phyloP scores from a whole-genome alignment of 371 early-diverging fungal genomes.

The Fennellomyces sp. region DNA sequence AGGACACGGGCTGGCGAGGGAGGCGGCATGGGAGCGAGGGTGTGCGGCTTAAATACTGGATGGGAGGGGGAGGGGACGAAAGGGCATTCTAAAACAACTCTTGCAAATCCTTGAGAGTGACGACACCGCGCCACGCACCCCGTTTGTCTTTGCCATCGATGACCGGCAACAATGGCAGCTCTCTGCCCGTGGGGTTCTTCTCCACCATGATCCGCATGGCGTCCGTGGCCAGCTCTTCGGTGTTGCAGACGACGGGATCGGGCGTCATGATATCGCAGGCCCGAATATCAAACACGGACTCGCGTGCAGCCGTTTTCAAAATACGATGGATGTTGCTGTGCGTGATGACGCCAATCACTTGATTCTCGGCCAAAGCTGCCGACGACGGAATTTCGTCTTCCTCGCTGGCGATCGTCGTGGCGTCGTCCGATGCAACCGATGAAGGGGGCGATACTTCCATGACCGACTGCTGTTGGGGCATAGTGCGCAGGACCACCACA shows the following conservation, averaged over 20 bases:
- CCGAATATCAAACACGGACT: conserved; percentile 38
- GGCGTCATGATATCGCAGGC: conserved; percentile 46
- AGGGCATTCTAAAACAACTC: conserved; percentile 34
- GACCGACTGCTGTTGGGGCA: neutral
- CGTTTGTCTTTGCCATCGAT: conserved; percentile 22
- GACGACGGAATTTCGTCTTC: neutral
- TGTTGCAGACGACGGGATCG: conserved; percentile 28
- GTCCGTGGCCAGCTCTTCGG: conserved; percentile 38
- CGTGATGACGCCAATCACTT: conserved; percentile 46
- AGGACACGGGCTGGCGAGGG: too few species aligned
- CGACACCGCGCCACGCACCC: conserved; percentile 35
- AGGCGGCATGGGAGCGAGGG: too few species aligned
- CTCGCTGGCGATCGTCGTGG: conserved; percentile 9
- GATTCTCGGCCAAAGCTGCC: neutral
- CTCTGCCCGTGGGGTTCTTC: conserved; percentile 7
- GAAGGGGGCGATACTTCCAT: conserved; percentile 6
- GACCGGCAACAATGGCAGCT: conserved; percentile 43
- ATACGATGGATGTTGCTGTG: conserved; percentile 43
- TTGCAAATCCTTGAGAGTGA: conserved; percentile 48
- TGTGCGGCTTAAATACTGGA: too few species aligned
- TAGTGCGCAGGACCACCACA: conserved; percentile 33
- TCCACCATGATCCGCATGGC: conserved; percentile 34
- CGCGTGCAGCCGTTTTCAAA: conserved; percentile 31
- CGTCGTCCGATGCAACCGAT: conserved; percentile 13
- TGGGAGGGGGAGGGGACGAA: neutral